Evolutionary conservation across 306 rosid species (phyloP).

Genomic region (Prosopis cineraria): DNA sequence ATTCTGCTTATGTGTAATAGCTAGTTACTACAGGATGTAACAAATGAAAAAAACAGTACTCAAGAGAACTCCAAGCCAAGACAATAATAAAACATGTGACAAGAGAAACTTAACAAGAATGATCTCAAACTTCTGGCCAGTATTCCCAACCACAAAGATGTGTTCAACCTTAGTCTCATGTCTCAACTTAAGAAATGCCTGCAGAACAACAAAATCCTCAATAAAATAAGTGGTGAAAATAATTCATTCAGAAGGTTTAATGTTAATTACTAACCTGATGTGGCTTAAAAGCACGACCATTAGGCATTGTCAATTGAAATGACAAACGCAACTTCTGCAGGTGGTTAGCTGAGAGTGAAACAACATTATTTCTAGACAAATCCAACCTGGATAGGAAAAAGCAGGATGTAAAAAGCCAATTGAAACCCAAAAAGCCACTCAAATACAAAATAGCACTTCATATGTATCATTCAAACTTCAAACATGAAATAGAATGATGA

Average conservation of each 20-base stretch:
- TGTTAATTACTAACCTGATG: constrained; percentile 73
- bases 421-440: constrained; percentile 12
- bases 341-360: constrained; percentile 88
- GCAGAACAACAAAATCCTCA: constrained; percentile 46
- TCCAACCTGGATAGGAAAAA: constrained; percentile 62
- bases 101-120: constrained; percentile 77
- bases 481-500: constrained; percentile 22
- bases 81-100: constrained; percentile 7
- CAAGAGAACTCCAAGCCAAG: constrained; percentile 8
- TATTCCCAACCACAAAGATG: constrained; percentile 73
- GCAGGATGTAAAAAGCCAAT: constrained; percentile 29
- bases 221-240: constrained; percentile 41
- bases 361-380: constrained; percentile 64
- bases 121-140: constrained; percentile 82
- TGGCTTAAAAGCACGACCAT: constrained; percentile 76
- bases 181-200: constrained; percentile 87
- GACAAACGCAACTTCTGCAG: constrained; percentile 86
- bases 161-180: constrained; percentile 89
- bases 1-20: background rate
- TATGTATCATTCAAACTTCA: constrained; percentile 22
- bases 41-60: background rate
- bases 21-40: constrained; percentile 16
- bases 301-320: constrained; percentile 76
- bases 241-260: constrained; percentile 32
- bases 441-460: background rate